phyloP scores from a whole-genome alignment of 129 eudicot genomes.

The Artemisia argyi region DNA sequence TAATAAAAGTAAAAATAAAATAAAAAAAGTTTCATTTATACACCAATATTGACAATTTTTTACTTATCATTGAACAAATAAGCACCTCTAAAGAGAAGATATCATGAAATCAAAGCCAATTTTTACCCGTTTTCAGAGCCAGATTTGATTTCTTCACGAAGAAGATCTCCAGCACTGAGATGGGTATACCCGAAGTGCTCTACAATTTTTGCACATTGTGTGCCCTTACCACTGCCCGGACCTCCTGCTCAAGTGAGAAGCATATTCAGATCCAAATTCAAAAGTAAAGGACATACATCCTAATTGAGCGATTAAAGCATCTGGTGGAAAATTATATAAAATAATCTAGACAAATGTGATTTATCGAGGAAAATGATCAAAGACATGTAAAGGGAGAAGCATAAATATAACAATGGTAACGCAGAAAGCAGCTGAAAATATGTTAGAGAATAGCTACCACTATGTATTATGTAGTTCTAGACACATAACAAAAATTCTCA shows the following conservation, averaged over 20 bases:
- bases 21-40: not conserved
- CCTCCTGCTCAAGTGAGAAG: constrained; percentile 66
- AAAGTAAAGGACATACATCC: not conserved
- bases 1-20: too few species aligned
- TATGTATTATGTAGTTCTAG: not conserved
- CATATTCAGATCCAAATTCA: not conserved
- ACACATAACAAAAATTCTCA: constrained; percentile 22
- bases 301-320: too few species aligned
- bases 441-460: not conserved
- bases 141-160: constrained; percentile 88
- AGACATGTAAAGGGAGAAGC: not conserved
- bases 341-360: not conserved
- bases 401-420: not conserved
- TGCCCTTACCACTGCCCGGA: constrained; percentile 99
- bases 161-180: constrained; percentile 99
- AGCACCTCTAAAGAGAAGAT: not conserved
- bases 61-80: not conserved
- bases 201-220: constrained; percentile 94
- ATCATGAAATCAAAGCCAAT: not conserved
- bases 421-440: not conserved
- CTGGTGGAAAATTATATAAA: not conserved
- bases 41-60: not conserved
- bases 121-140: constrained; percentile 96
- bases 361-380: not conserved
- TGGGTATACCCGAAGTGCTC: constrained; percentile 92